Evolutionary conservation across 352 stramenopile genomes (phyloP).

Genomic region (Globisporangium apiculatum): DNA sequence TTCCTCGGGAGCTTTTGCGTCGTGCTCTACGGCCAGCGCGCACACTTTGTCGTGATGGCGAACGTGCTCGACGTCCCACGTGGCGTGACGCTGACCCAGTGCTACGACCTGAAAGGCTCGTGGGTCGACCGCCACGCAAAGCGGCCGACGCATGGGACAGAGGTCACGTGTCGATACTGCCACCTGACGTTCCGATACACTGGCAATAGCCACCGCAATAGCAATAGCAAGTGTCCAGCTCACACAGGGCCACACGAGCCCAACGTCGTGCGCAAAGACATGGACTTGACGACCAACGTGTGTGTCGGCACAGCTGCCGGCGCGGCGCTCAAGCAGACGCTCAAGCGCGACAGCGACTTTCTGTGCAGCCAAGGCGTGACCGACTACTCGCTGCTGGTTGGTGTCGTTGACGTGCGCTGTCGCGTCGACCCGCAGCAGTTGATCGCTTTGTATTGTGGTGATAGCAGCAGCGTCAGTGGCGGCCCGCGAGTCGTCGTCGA

Average conservation of each 20-base stretch:
- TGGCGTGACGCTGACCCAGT: conserved; percentile 66
- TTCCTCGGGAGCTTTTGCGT: conserved; percentile 84
- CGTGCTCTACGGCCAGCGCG: conserved; percentile 58
- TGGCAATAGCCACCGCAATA: conserved; percentile 25
- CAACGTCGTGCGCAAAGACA: conserved; percentile 78
- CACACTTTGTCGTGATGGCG: conserved; percentile 86
- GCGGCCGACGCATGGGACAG: conserved; percentile 44
- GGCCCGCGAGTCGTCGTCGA: too few relatives aligned
- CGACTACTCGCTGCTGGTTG: conserved; percentile 81
- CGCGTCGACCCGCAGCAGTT: conserved; percentile 54
- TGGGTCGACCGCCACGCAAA: conserved; percentile 76
- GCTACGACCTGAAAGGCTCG: conserved; percentile 86
- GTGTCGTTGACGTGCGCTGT: conserved; percentile 74
- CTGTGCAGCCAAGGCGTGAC: conserved; percentile 68
- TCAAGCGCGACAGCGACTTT: conserved; percentile 68
- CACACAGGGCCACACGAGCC: conserved; percentile 50
- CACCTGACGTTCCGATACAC: conserved; percentile 54
- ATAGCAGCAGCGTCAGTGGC: too few relatives aligned
- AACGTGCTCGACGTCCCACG: conserved; percentile 85
- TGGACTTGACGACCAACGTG: conserved; percentile 73
- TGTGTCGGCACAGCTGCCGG: conserved; percentile 41
- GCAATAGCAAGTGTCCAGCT: conserved; percentile 54
- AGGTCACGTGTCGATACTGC: conserved; percentile 62
- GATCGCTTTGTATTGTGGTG: neutral
- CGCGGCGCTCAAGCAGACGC: conserved; percentile 39